phyloP scores from a whole-genome alignment of 1,139 yeast genomes.

The Torulaspora globosa region DNA sequence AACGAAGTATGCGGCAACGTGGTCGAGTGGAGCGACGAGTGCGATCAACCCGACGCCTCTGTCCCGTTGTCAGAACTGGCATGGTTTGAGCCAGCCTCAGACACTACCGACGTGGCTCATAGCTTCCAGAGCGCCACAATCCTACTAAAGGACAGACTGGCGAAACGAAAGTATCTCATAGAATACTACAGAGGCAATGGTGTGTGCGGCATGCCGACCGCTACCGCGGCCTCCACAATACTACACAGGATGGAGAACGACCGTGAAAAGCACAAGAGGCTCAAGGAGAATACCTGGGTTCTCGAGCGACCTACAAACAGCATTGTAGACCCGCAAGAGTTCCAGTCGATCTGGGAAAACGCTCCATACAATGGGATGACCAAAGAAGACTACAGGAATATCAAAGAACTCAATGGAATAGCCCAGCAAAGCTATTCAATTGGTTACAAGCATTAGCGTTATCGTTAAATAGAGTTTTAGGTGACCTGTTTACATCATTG shows the following conservation, averaged over 20 bases:
- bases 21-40: constrained; percentile 9
- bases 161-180: constrained; percentile 11
- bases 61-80: constrained; percentile 7
- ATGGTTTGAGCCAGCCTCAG: constrained; percentile 10
- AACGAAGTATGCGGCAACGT: constrained; percentile 11
- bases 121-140: constrained; percentile 10
- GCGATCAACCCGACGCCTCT: constrained; percentile 1
- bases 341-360: constrained; percentile 24
- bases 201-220: constrained; percentile 13
- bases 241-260: constrained; percentile 37
- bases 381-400: constrained; percentile 22
- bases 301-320: constrained; percentile 22
- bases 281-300: constrained; percentile 36
- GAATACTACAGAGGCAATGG: constrained; percentile 18
- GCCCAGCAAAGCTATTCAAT: constrained; percentile 23
- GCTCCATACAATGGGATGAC: constrained; percentile 19
- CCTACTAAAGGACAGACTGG: constrained; percentile 10
- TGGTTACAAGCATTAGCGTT: constrained; percentile 3
- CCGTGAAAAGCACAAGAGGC: constrained; percentile 35
- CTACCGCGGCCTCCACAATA: constrained; percentile 18
- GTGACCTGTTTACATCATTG: background rate
- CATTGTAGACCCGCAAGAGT: constrained; percentile 26
- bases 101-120: constrained; percentile 4
- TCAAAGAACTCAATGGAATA: constrained; percentile 26
- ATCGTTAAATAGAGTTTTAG: background rate